Conservation (phyloP, 805 yeast species). For the Middelhovenomyces tepae region DNA sequence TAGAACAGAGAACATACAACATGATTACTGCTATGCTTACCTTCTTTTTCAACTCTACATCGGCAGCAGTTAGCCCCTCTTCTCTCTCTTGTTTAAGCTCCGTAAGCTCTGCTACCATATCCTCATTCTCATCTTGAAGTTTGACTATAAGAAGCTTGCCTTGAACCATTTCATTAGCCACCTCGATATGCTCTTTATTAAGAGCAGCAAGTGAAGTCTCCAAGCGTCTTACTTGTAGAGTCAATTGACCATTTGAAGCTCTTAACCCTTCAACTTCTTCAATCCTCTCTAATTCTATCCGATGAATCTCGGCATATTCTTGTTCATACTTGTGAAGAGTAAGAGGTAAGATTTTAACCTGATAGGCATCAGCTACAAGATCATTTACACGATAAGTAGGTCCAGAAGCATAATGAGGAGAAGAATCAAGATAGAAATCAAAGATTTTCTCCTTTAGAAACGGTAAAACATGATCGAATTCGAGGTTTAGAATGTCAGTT, state of each 20-base stretch:
- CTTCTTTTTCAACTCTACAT: constrained; percentile 12
- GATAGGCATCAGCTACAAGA: constrained; percentile 71
- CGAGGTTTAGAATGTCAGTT: constrained; percentile 44
- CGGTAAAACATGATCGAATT: constrained; percentile 68
- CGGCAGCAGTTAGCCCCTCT: not conserved
- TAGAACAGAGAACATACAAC: not conserved
- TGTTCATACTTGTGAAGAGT: constrained; percentile 59
- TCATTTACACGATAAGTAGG: constrained; percentile 52
- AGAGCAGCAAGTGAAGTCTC: constrained; percentile 61
- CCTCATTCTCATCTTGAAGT: constrained; percentile 63
- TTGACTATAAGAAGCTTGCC: constrained; percentile 70
- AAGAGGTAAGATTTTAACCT: constrained; percentile 62
- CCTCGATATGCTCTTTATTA: constrained; percentile 74
- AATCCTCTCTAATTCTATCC: constrained; percentile 54
- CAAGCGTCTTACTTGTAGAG: constrained; percentile 62
- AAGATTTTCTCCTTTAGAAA: constrained; percentile 76
- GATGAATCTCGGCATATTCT: constrained; percentile 69
- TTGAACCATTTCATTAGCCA: constrained; percentile 80
- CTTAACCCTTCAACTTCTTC: constrained; percentile 52
- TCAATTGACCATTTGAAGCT: constrained; percentile 59
- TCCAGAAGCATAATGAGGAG: not conserved
- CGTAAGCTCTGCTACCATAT: constrained; percentile 32
- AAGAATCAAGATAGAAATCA: constrained; percentile 39
- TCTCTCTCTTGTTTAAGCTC: constrained; percentile 24
- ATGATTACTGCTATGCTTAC: constrained; percentile 13